Percentiles rank a stretch among this genome's conserved stretches.
These are phyloP conservation scores for Silybum marianum DNA, from an alignment of 129 eudicot species.

Conservation along the genomic window DNA sequence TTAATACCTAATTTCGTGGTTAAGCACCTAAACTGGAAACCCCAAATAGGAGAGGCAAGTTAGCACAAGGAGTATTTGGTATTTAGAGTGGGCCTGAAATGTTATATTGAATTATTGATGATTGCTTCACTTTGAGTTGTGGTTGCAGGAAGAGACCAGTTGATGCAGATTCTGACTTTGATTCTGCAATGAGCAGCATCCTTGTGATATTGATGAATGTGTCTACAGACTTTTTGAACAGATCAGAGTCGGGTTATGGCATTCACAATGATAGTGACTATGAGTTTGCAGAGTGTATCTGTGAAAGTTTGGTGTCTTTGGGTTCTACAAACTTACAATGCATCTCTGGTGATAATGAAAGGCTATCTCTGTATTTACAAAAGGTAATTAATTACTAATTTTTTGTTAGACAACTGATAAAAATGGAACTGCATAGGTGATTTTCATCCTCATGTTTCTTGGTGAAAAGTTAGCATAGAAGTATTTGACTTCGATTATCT, in stretches of 20 bases:
- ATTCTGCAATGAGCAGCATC: conserved; percentile 78
- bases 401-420: conserved; percentile 10
- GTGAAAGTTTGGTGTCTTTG: conserved; percentile 90
- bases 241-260: conserved; percentile 49
- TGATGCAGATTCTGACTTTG: conserved; percentile 76
- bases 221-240: conserved; percentile 66
- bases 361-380: conserved; percentile 67
- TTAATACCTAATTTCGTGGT: not conserved
- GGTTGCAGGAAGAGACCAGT: conserved; percentile 83
- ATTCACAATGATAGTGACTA: conserved; percentile 55
- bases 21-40: not conserved
- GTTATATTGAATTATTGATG: conserved; percentile 19
- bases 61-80: conserved; percentile 8
- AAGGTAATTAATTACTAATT: conserved; percentile 50
- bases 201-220: conserved; percentile 77
- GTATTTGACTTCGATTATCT: not conserved
- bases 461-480: conserved; percentile 6
- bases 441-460: conserved; percentile 16
- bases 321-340: conserved; percentile 86
- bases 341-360: conserved; percentile 51
- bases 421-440: conserved; percentile 15
- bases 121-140: conserved; percentile 10
- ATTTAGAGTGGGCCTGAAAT: not conserved
- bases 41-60: not conserved
- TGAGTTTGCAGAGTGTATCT: conserved; percentile 82